Conservation (phyloP, 768 basidiomycete species). For the Naganishia antarctica region DNA sequence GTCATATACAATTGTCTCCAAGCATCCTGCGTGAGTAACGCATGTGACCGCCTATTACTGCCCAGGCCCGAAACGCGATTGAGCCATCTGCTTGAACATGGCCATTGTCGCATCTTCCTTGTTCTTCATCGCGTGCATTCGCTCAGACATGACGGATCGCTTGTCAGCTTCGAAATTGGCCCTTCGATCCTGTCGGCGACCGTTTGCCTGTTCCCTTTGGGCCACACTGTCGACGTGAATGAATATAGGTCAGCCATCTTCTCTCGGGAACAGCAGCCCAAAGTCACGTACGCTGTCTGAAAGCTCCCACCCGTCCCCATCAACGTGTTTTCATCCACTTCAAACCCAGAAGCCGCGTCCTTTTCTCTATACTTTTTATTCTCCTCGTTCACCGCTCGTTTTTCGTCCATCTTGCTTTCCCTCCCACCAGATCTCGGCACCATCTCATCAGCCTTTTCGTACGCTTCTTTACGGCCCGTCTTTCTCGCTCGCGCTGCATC, state of each 20-base stretch:
- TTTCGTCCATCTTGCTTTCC: conserved; percentile 83
- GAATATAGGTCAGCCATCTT: too few relatives aligned
- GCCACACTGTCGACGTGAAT: conserved; percentile 73
- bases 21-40: neutral
- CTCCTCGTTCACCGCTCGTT: conserved; percentile 64
- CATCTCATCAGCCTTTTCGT: conserved; percentile 68
- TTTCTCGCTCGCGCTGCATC: conserved; percentile 61
- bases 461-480: conserved; percentile 61
- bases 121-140: conserved; percentile 60
- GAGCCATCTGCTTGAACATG: conserved; percentile 91
- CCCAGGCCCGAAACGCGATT: conserved; percentile 64
- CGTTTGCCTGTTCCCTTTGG: conserved; percentile 66
- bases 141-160: conserved; percentile 57
- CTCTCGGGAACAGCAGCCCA: too few relatives aligned
- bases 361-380: conserved; percentile 62
- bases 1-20: neutral
- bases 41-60: neutral
- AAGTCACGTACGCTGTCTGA: conserved; percentile 64
- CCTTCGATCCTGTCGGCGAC: conserved; percentile 55
- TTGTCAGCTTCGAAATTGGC: conserved; percentile 51
- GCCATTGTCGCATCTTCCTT: conserved; percentile 93
- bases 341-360: conserved; percentile 66
- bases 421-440: conserved; percentile 75
- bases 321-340: conserved; percentile 70
- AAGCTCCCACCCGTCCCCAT: conserved; percentile 75